Conservation (phyloP, 2,329 filamentous ascomycete species). For the Phialophora expanda region DNA sequence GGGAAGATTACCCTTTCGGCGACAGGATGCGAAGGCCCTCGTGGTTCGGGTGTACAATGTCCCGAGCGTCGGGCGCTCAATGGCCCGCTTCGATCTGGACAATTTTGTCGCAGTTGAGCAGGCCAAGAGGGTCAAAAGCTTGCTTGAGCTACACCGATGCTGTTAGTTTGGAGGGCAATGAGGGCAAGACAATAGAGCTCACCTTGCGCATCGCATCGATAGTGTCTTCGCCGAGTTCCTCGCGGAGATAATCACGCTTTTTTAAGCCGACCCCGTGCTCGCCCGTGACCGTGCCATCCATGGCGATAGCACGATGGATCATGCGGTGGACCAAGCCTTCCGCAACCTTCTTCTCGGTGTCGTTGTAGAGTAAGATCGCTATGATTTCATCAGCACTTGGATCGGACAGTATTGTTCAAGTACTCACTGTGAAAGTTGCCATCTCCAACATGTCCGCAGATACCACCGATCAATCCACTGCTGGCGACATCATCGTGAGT, state of each 20-base stretch:
- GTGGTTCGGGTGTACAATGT: conserved; percentile 2
- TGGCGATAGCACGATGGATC: conserved; percentile 71
- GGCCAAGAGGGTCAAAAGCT: conserved; percentile 68
- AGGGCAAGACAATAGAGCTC: conserved; percentile 41
- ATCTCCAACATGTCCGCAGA: conserved; percentile 76
- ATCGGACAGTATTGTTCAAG: conserved; percentile 33
- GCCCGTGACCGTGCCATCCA: conserved; percentile 74
- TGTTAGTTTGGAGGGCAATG: conserved; percentile 33
- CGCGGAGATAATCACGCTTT: conserved; percentile 68
- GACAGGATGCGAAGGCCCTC: background rate
- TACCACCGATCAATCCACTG: conserved; percentile 67
- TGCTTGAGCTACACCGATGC: conserved; percentile 59
- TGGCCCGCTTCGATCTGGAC: conserved; percentile 56
- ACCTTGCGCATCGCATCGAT: conserved; percentile 70
- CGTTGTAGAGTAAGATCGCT: conserved; percentile 66
- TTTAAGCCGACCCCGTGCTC: conserved; percentile 74
- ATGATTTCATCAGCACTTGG: conserved; percentile 18
- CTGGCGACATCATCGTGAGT: conserved; percentile 69
- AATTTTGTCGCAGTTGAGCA: conserved; percentile 70
- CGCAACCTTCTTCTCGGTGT: conserved; percentile 60
- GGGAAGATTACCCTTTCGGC: conserved; percentile 2
- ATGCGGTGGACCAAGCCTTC: conserved; percentile 69
- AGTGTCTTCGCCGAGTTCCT: conserved; percentile 65
- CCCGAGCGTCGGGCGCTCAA: conserved; percentile 16
- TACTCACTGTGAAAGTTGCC: conserved; percentile 72